Evolutionary conservation across 805 yeast species (phyloP).

Genomic region (Candida maris): DNA sequence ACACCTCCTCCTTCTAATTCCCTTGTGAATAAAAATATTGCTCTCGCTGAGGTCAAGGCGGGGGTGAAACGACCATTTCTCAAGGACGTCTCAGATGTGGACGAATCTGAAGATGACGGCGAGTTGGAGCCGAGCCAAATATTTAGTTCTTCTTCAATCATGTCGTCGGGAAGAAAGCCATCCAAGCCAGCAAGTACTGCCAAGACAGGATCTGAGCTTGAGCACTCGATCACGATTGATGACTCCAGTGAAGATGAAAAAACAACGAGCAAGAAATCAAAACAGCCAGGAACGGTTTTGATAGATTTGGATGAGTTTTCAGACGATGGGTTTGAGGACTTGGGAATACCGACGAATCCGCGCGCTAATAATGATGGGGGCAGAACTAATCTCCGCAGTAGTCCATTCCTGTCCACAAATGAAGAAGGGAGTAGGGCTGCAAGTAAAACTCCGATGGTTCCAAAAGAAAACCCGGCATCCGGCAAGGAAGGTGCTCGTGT

Average conservation of each 20-base stretch:
- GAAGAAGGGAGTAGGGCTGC: background rate
- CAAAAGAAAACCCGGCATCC: too few relatives aligned
- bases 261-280: background rate
- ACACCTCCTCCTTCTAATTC: conserved; percentile 13
- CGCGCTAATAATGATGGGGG: background rate
- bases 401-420: background rate
- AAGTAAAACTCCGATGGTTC: too few relatives aligned
- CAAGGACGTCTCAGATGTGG: conserved; percentile 14
- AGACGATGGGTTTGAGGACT: conserved; percentile 8
- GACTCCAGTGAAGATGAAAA: conserved; percentile 5
- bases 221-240: conserved; percentile 11
- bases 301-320: conserved; percentile 18
- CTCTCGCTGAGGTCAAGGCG: conserved; percentile 5
- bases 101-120: conserved; percentile 14
- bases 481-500: too few relatives aligned
- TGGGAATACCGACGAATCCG: conserved; percentile 1
- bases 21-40: conserved; percentile 6
- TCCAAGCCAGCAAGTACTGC: conserved; percentile 4
- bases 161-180: conserved; percentile 6
- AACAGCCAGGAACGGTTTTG: conserved; percentile 5
- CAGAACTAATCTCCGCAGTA: background rate
- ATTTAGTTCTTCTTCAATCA: conserved; percentile 11
- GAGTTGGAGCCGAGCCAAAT: conserved; percentile 18
- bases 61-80: conserved; percentile 10
- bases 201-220: conserved; percentile 10